Conservation (phyloP, 805 yeast genomes). For the Lipomyces orientalis region DNA sequence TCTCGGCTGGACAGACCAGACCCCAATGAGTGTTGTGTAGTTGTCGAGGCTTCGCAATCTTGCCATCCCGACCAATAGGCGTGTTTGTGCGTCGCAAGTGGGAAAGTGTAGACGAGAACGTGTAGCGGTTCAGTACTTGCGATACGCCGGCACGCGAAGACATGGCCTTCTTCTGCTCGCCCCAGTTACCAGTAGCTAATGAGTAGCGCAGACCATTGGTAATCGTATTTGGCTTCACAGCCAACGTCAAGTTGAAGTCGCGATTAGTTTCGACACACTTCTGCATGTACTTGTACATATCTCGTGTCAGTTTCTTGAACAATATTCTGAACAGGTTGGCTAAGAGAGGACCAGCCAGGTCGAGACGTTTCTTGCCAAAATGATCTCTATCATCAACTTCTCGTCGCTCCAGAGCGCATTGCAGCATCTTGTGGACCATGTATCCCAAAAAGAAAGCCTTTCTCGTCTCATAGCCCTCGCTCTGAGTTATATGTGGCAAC, state of each 20-base stretch:
- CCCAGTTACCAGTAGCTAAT: constrained; percentile 99
- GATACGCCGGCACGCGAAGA: constrained; percentile 99
- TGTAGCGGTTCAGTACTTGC: constrained; percentile 95
- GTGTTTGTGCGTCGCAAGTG: constrained; percentile 99
- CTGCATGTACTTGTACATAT: constrained; percentile 97
- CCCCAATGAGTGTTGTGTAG: constrained; percentile 99
- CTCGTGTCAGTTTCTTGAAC: constrained; percentile 93
- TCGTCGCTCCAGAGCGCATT: constrained; percentile 95
- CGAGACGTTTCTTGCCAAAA: constrained; percentile 97
- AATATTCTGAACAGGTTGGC: constrained; percentile 94
- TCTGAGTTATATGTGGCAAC: constrained; percentile 95
- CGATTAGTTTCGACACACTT: constrained; percentile 98
- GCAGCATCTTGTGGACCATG: constrained; percentile 92
- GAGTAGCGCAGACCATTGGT: constrained; percentile 98
- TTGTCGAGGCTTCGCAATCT: constrained; percentile 98
- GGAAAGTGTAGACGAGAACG: constrained; percentile 97
- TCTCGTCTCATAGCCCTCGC: constrained; percentile 94
- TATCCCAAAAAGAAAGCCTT: constrained; percentile 97
- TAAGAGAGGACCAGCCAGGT: constrained; percentile 96
- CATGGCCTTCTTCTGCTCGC: constrained; percentile 99
- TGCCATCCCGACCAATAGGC: constrained; percentile 99
- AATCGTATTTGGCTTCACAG: constrained; percentile 95
- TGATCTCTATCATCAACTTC: constrained; percentile 99
- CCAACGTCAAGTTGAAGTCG: constrained; percentile 94
- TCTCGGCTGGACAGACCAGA: constrained; percentile 98